These are phyloP conservation scores for Lentinula aciculospora DNA, from an alignment of 768 basidiomycete species.

Conservation along the genomic window DNA sequence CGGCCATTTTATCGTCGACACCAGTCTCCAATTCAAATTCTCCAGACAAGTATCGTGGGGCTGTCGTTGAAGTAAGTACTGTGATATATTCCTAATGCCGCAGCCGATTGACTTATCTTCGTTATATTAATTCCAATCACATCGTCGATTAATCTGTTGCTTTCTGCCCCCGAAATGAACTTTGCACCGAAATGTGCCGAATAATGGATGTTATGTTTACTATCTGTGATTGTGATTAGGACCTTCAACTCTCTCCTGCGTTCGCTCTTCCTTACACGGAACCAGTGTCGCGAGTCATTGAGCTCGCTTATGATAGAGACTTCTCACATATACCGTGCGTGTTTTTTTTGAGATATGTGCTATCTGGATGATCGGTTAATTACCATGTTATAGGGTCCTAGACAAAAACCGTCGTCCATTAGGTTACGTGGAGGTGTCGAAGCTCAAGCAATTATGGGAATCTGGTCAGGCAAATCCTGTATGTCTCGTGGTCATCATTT, in stretches of 20 bases:
- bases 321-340: slow-evolving; percentile 88
- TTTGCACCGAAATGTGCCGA: not conserved
- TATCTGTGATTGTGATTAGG: slow-evolving; percentile 30
- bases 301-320: slow-evolving; percentile 88
- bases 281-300: slow-evolving; percentile 69
- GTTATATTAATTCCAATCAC: too few species aligned
- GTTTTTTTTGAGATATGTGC: not conserved
- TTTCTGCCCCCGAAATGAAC: not conserved
- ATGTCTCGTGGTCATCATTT: slow-evolving; percentile 17
- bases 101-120: not conserved
- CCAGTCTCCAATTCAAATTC: not conserved
- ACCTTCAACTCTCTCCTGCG: slow-evolving; percentile 81
- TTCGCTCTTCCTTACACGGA: slow-evolving; percentile 74
- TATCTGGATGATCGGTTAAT: too few species aligned
- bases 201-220: not conserved
- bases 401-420: slow-evolving; percentile 67
- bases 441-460: slow-evolving; percentile 76
- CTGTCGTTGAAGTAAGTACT: slow-evolving; percentile 75
- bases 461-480: slow-evolving; percentile 67
- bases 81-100: not conserved
- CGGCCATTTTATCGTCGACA: not conserved
- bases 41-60: slow-evolving; percentile 71
- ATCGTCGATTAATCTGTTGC: not conserved
- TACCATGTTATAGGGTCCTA: slow-evolving; percentile 57
- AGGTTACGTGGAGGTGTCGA: slow-evolving; percentile 78